Evolutionary conservation across 1,284 basidiomycete species (phyloP), one percentile per base, ranked within the genome.

Genomic region (Tetrapyrgos nigripes): DNA sequence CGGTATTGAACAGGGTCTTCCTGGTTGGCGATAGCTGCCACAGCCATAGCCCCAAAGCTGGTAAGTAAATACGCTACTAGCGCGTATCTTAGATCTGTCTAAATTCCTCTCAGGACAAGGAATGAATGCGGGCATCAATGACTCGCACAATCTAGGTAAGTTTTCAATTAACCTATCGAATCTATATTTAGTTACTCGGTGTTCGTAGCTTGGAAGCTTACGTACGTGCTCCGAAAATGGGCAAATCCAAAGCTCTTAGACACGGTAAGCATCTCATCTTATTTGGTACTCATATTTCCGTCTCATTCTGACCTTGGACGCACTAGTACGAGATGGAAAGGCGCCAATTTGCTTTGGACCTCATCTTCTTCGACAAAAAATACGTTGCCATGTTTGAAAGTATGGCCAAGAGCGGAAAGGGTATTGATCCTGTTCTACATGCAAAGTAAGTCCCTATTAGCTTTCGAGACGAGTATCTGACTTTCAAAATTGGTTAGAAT

Each of bases 121-220:
- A 26, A 51, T 51, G 50, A 51, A 51, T 35, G 50, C 50, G 17
- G 31, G 50, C 3, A 33, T 51, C 17, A 51, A 51, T 21, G 50
- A 51, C 23, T n/a, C 50, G 3, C 31, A 51, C 35, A 51, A 51
- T 21, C 23, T 51, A n/a, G 50, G 50, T 37, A 35, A n/a, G 50
- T 35, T 17, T 1, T 21, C n/a, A 33, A 19, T 11, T 14, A 35
- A 27, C 19, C 17, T 19, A 31, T 17, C 6, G 19, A 29, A 17
- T 29, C 29, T 31, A 29, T 6, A 29, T 10, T 13, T 51, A 19
- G 13, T 14, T 13, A 29, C 37, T 35, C 29, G 3, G 19, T 31
- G 9, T n/a, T 35, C n/a, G n/a, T 51, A 51, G 50, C 50, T 23
- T 51, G 50, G 50, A 51, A 51, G n/a, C 23, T 51, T n/a, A 21